Evolutionary conservation across 345 rosid species (phyloP), one percentile per base, ranked within the genome.

Genomic region (Kernera saxatilis): DNA sequence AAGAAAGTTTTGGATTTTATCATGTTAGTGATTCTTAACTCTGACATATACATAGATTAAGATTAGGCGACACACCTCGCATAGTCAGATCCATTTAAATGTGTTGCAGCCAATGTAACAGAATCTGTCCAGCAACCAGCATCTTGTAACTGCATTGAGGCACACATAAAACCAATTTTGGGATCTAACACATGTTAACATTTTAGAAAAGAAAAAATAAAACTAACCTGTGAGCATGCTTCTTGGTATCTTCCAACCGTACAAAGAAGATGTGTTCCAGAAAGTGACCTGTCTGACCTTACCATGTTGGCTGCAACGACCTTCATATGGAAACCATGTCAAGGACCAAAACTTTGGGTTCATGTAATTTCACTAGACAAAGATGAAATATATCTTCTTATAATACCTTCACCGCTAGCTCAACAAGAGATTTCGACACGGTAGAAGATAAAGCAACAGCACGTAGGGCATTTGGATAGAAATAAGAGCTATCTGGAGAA

Each of bases 301-400:
- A 89, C 98, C 96, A 89, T 89, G 78, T 92, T 92, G 70, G 98
- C 96, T 46, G 98, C 98, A 72, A 92, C 94, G 56, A 92, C 96
- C 98, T 92, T 43, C 64, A 43, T 35, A 39, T 39, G 22, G 17
- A 64, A 62, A 48, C 1, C 26, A 39, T 62, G 35, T 52, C 57
- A 49, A 55, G 10, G 0, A 13, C 7, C 30, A 48, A 44, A 23
- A 22, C n/a, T 32, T 27, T 55, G 3, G 8, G 17, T 41, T 35
- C n/a, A 2, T 18, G 35, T 62, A 35, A 69, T 67, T 67, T 23
- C 25, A 32, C 25, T 0, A 37, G 1, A 30, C 14, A 32, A 10
- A 55, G 48, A 69, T 57, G 53, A 36, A 26, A 40, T 30, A 12
- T 54, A 11, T 6, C 32, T 14, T 11, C 23, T 23, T 50, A 10